Conservation (phyloP, 176 grass and related monocot genomes). For the Melocanna baccifera region DNA sequence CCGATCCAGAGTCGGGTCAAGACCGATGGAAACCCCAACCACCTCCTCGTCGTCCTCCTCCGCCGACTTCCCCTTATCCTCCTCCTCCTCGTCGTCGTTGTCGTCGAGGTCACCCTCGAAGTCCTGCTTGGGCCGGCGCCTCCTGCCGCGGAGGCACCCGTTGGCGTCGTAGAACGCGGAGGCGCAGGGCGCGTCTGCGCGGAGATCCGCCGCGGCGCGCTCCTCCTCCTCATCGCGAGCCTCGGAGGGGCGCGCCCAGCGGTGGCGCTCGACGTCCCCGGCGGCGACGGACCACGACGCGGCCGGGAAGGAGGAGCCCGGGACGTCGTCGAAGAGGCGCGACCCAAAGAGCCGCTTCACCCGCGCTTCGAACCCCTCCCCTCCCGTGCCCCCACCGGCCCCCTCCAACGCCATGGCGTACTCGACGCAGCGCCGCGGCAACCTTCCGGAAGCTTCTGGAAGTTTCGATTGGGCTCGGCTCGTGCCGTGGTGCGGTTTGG, state of each 20-base stretch:
- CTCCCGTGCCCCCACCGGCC: neutral
- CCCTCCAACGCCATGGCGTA: constrained; percentile 34
- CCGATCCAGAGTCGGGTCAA: constrained; percentile 86
- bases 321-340: constrained; percentile 68
- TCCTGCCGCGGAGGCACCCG: constrained; percentile 60
- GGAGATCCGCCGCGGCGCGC: constrained; percentile 19
- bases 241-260: constrained; percentile 72
- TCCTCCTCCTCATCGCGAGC: constrained; percentile 54
- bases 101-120: constrained; percentile 51
- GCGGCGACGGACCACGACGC: constrained; percentile 74
- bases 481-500: neutral
- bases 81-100: constrained; percentile 29
- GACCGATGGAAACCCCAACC: constrained; percentile 78
- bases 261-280: constrained; percentile 72
- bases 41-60: constrained; percentile 55
- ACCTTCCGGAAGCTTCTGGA: constrained; percentile 23
- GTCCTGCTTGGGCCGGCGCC: constrained; percentile 38
- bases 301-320: constrained; percentile 56
- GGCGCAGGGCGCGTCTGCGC: constrained; percentile 69
- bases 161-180: constrained; percentile 70
- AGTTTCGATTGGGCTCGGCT: neutral
- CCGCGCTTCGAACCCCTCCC: constrained; percentile 71
- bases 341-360: constrained; percentile 95
- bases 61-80: neutral
- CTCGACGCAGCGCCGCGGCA: neutral